Conservation (phyloP, 2,329 filamentous ascomycete species). For the Sarocladiaceae sp. region DNA sequence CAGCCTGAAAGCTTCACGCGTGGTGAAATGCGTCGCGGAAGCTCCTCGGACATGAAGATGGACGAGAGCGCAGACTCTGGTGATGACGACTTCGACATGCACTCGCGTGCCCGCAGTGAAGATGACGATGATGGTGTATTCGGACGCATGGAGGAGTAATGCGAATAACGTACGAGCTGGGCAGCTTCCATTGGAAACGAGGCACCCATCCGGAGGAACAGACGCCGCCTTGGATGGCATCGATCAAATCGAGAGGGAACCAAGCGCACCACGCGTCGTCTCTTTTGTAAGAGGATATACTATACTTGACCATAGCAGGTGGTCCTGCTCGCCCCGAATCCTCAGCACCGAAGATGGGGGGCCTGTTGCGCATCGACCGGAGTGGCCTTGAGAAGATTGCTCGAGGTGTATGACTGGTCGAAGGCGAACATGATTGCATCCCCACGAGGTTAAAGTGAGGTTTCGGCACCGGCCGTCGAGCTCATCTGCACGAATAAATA, state of each 20-base stretch:
- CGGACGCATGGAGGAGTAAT: conserved; percentile 88
- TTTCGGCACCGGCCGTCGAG: conserved; percentile 58
- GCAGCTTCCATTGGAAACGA: background rate
- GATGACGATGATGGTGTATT: conserved; percentile 96
- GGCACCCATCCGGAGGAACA: background rate
- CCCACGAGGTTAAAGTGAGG: conserved; percentile 71
- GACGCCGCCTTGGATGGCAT: conserved; percentile 22
- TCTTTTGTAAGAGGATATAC: conserved; percentile 46
- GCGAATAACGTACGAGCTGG: too few relatives aligned
- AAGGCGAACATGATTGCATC: conserved; percentile 35
- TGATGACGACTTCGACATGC: conserved; percentile 63
- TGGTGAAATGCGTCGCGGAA: conserved; percentile 45
- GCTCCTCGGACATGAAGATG: conserved; percentile 59
- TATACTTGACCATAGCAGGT: conserved; percentile 36
- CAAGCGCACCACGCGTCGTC: conserved; percentile 28
- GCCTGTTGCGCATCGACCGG: conserved; percentile 22
- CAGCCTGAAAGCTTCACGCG: conserved; percentile 64
- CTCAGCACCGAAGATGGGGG: conserved; percentile 66
- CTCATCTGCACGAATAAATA: conserved; percentile 35
- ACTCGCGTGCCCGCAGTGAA: conserved; percentile 63
- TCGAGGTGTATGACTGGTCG: conserved; percentile 12
- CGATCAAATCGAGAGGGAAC: conserved; percentile 20
- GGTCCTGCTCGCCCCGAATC: conserved; percentile 58
- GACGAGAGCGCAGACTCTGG: conserved; percentile 62
- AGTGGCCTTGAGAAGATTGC: background rate